Percentiles rank a stretch among this genome's conserved stretches.
These are phyloP conservation scores for Penicillium steckii DNA, from an alignment of 495 filamentous ascomycete genomes.

Conservation along the genomic window DNA sequence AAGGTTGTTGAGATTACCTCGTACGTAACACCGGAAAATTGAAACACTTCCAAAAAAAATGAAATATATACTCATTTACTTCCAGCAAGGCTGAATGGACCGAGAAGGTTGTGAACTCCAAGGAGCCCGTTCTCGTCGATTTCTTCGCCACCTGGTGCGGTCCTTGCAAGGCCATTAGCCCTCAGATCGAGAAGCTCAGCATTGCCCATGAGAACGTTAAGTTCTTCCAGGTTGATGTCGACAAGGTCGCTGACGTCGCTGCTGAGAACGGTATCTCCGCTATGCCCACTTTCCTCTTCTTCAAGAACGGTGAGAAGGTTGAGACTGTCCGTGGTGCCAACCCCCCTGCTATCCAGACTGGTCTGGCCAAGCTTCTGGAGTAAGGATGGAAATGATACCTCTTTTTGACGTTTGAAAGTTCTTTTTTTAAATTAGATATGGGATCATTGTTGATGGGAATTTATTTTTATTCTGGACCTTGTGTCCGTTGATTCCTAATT, in stretches of 20 bases:
- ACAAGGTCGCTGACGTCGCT: constrained; percentile 72
- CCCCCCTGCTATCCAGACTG: constrained; percentile 57
- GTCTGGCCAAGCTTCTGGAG: constrained; percentile 36
- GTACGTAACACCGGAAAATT: constrained; percentile 25
- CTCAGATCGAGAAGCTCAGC: constrained; percentile 64
- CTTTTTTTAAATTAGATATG: background rate
- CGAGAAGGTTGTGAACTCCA: constrained; percentile 31
- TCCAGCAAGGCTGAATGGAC: constrained; percentile 62
- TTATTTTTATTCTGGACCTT: background rate
- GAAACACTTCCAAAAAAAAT: background rate
- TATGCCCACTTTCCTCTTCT: constrained; percentile 93
- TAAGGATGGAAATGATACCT: constrained; percentile 13
- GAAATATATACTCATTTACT: background rate
- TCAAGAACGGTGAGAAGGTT: constrained; percentile 71
- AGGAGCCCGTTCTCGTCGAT: constrained; percentile 72
- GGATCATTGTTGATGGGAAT: background rate
- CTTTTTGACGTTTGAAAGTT: background rate
- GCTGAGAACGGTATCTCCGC: constrained; percentile 81
- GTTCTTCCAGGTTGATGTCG: constrained; percentile 95
- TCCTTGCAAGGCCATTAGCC: constrained; percentile 88
- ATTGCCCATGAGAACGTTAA: constrained; percentile 52
- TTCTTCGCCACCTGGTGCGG: constrained; percentile 92
- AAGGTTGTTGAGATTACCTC: constrained; percentile 31
- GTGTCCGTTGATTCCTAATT: constrained; percentile 3
- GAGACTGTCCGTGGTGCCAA: constrained; percentile 82